Evolutionary conservation across 2,329 filamentous ascomycete genomes (phyloP).

Genomic region (Aspergillus hortae): DNA sequence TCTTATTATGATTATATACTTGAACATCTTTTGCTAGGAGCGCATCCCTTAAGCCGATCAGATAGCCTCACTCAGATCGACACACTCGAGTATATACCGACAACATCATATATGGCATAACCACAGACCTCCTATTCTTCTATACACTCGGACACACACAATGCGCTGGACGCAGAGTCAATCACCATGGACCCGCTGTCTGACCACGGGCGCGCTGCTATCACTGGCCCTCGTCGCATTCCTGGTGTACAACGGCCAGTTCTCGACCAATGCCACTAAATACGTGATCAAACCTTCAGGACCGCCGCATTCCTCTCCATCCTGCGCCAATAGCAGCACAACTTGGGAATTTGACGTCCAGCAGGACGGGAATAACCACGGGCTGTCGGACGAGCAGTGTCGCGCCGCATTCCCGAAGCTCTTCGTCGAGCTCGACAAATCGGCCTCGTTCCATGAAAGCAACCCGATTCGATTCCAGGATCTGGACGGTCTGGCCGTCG

Average conservation of each 20-base stretch:
- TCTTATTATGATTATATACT: too few species aligned
- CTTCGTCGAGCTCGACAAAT: constrained; percentile 35
- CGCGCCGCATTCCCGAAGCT: constrained; percentile 40
- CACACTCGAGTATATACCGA: background rate
- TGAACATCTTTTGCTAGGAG: too few species aligned
- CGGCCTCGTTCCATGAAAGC: constrained; percentile 18
- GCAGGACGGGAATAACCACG: constrained; percentile 36
- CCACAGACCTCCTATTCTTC: background rate
- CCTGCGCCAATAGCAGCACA: constrained; percentile 2
- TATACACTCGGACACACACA: background rate
- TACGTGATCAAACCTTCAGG: constrained; percentile 13
- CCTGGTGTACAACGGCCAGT: constrained; percentile 17
- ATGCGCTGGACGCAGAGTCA: constrained; percentile 13
- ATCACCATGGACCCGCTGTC: constrained; percentile 24
- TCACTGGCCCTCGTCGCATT: constrained; percentile 27
- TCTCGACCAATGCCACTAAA: constrained; percentile 15
- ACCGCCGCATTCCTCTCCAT: constrained; percentile 2
- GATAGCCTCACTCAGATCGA: too few species aligned
- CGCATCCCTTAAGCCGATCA: too few species aligned
- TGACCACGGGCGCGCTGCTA: constrained; percentile 23
- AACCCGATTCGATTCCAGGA: constrained; percentile 31
- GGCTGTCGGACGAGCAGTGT: constrained; percentile 34
- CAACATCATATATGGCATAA: constrained; percentile 1
- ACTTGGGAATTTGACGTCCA: constrained; percentile 32
- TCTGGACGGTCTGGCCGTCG: constrained; percentile 28